Conservation (phyloP, 805 yeast species). For the Alloascoidea africana region DNA sequence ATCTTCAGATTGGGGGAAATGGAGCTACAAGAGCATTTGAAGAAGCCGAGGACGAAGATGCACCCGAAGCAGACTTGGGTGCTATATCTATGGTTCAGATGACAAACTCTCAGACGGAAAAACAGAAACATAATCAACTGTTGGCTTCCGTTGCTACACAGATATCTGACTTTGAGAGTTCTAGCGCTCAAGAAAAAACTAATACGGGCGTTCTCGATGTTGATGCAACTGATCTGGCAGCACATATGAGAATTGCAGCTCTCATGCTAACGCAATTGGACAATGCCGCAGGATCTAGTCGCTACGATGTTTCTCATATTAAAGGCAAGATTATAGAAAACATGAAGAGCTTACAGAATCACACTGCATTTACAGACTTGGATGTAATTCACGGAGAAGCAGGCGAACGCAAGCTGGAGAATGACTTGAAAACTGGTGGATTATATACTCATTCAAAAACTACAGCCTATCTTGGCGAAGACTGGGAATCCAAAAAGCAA, state of each 20-base stretch:
- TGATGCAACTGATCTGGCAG: conserved; percentile 40
- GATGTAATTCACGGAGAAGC: conserved; percentile 49
- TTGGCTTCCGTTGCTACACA: background rate
- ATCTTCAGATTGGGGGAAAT: background rate
- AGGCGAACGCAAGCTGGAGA: conserved; percentile 85
- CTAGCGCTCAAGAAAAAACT: background rate
- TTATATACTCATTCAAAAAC: too few species aligned
- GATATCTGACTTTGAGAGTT: background rate
- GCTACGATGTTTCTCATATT: conserved; percentile 44
- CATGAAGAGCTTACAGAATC: conserved; percentile 65
- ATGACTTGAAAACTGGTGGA: conserved; percentile 81
- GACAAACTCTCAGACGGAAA: background rate
- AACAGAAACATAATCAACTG: background rate
- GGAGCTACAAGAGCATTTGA: background rate
- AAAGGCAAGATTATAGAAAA: conserved; percentile 53
- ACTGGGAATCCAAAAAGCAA: conserved; percentile 73
- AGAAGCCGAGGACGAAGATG: conserved; percentile 5
- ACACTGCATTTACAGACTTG: conserved; percentile 29
- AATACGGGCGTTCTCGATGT: background rate
- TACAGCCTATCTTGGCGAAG: conserved; percentile 69
- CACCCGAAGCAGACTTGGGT: conserved; percentile 6
- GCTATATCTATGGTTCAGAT: background rate
- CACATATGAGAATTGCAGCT: conserved; percentile 93
- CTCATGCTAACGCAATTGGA: conserved; percentile 89
- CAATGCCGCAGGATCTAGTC: conserved; percentile 23